Evolutionary conservation across 73 alveolate species (phyloP), one percentile per base, ranked within the genome.

Genomic region (Symbiodinium pilosum): DNA sequence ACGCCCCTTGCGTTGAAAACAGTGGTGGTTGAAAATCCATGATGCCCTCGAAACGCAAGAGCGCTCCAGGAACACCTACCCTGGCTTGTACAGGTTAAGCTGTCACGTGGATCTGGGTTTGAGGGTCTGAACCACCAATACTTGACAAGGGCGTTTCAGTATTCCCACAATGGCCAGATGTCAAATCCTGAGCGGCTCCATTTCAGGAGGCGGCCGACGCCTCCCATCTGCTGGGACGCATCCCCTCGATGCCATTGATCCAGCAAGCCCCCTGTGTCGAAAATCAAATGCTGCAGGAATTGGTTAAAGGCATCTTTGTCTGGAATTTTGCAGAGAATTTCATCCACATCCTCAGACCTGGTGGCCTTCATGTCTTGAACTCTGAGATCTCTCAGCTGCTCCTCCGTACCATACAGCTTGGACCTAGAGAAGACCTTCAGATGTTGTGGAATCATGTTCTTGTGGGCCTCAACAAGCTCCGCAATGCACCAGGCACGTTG

Each of bases 281-380:
- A 89, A 38, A 89, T 59, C 38, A 89, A 38, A 36, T 64, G 21
- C 38, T 64, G 95, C 32, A 89, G 51, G 43, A 64, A 43, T 39
- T 14, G 87, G 38, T 89, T 89, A 73, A 89, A 89, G 16, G 3
- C 38, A 21, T 41, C n/a, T 73, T 89, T 89, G 95, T 89, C 81
- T 21, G 92, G 68, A 6, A 83, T 83, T 69, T 83, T 83, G n/a
- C 28, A 39, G 30, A 83, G 38, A n/a, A 83, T 83, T 24, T 14
- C 71, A 18, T 41, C 71, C 40, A 83, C 92, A 30, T 83, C 92
- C 38, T 83, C 92, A 3, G 40, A 18, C 36, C 92, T 64, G 34
- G 92, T 21, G 40, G 92, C 92, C 47, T 38, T 40, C 92, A 83
- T 83, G 92, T 83, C 64, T 42, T 83, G 41, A 64, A 83, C 92